Conservation (phyloP, 495 filamentous ascomycete species). For the Jackrogersella multiformis region DNA sequence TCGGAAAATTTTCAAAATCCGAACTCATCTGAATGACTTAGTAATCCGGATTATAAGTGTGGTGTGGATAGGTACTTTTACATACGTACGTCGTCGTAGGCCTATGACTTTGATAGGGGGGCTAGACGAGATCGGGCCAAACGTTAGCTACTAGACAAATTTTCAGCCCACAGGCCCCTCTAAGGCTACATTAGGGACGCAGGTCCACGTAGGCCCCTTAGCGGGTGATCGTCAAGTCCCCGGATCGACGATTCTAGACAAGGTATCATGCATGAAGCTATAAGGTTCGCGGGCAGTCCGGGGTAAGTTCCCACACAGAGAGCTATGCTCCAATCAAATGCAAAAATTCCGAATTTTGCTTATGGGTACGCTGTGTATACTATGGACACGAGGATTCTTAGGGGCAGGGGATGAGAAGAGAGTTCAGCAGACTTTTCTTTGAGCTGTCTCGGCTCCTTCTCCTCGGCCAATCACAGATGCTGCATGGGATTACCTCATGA, state of each 20-base stretch:
- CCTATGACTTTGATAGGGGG: neutral
- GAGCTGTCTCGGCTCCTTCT: neutral
- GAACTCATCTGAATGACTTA: neutral
- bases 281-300: conserved; percentile 1
- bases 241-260: conserved; percentile 5
- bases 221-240: neutral
- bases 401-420: neutral
- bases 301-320: neutral
- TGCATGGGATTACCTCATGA: neutral
- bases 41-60: neutral
- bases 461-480: neutral
- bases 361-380: neutral
- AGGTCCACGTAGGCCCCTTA: neutral
- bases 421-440: neutral
- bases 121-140: neutral
- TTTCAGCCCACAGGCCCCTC: neutral
- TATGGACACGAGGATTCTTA: neutral
- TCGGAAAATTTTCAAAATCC: too few species aligned
- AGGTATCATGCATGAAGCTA: conserved; percentile 1
- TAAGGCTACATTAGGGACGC: neutral
- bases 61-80: neutral
- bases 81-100: neutral
- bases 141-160: neutral
- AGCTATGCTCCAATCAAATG: neutral
- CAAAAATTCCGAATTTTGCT: neutral